phyloP scores from a whole-genome alignment of 768 basidiomycete genomes.

The Hydnomerulius pinastri region DNA sequence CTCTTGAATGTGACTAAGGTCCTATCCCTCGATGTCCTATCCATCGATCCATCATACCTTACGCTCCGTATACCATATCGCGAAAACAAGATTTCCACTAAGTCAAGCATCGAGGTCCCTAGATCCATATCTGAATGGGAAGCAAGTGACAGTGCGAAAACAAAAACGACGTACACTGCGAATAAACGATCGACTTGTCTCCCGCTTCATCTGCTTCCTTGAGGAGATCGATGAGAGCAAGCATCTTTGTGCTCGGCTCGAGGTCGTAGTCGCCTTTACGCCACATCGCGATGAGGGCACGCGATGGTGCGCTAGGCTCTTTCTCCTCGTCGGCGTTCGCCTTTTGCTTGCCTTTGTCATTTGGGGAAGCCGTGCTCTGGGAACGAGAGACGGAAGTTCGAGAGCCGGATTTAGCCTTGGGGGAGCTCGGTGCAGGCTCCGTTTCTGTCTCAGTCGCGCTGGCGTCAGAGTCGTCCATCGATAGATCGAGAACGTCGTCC shows the following conservation, averaged over 20 bases:
- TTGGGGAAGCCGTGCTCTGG: too few relatives aligned
- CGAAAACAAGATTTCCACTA: constrained; percentile 60
- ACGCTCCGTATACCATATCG: constrained; percentile 59
- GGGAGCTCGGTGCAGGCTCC: neutral
- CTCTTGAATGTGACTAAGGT: constrained; percentile 56
- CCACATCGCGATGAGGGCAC: constrained; percentile 54
- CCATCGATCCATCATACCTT: constrained; percentile 74
- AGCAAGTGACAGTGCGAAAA: neutral
- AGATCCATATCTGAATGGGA: neutral
- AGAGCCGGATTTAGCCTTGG: neutral
- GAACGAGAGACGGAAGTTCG: neutral
- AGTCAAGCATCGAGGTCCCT: constrained; percentile 77
- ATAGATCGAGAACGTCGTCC: constrained; percentile 26
- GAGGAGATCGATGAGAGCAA: constrained; percentile 53
- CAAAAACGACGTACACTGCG: constrained; percentile 51
- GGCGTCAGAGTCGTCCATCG: constrained; percentile 29
- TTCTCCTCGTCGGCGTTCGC: constrained; percentile 30
- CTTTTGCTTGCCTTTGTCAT: constrained; percentile 31
- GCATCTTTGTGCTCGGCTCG: constrained; percentile 72
- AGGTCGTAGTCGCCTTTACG: constrained; percentile 59
- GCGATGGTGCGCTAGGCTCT: constrained; percentile 35
- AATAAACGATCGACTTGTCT: constrained; percentile 72
- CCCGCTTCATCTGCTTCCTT: constrained; percentile 59
- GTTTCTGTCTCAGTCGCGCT: constrained; percentile 24
- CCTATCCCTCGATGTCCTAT: constrained; percentile 49